phyloP scores from a whole-genome alignment of 768 basidiomycete species.

The Kwoniella europaea region DNA sequence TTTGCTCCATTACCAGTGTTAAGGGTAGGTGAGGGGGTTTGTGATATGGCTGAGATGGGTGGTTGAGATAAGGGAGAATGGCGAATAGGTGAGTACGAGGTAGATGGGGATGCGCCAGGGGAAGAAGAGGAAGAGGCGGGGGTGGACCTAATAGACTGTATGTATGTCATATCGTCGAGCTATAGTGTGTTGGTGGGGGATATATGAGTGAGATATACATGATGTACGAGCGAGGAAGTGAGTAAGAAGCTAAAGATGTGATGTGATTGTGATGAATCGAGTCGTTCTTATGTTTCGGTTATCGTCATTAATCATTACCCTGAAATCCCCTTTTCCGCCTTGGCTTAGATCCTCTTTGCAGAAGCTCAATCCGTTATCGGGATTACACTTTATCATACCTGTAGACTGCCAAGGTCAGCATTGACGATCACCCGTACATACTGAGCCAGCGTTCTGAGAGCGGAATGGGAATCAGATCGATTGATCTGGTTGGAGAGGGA shows the following conservation, averaged over 20 bases:
- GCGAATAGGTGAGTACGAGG: slow-evolving; percentile 20
- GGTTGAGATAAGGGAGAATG: slow-evolving; percentile 28
- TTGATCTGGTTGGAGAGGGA: too few species aligned
- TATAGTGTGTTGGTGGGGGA: neutral
- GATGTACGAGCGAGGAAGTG: neutral
- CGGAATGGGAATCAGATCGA: too few species aligned
- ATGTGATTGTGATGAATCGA: neutral
- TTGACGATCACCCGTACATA: too few species aligned
- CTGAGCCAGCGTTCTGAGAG: too few species aligned
- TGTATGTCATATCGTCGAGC: neutral
- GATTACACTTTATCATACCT: neutral
- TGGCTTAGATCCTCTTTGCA: neutral
- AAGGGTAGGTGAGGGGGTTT: slow-evolving; percentile 13
- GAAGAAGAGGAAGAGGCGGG: neutral
- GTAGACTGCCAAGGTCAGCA: too few species aligned
- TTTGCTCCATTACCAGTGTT: neutral
- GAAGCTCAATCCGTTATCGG: neutral
- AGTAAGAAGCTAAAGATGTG: neutral
- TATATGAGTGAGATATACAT: neutral
- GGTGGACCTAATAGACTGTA: neutral
- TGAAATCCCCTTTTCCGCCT: neutral
- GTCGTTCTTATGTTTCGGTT: neutral
- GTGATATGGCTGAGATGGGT: slow-evolving; percentile 15
- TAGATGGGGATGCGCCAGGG: neutral
- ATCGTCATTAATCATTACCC: neutral